Evolutionary conservation across 2,329 filamentous ascomycete species (phyloP).

Genomic region (Microsporum canis): DNA sequence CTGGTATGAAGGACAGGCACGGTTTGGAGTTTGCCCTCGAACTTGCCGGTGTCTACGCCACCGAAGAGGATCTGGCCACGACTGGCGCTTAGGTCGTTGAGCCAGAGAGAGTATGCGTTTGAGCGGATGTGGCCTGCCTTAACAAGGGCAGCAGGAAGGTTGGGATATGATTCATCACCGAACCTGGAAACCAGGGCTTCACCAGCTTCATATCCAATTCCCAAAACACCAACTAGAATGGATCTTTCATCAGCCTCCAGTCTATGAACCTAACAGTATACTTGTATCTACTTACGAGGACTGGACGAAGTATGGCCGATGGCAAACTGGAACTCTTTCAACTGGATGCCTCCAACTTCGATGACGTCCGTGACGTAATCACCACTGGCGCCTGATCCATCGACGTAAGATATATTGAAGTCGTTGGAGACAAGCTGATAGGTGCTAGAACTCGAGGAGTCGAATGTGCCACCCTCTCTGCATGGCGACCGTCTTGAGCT

Average conservation of each 20-base stretch:
- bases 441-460: constrained; percentile 60
- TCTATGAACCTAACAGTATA: not conserved
- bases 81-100: constrained; percentile 57
- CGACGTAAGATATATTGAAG: constrained; percentile 83
- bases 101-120: constrained; percentile 62
- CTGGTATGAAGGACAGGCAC: constrained; percentile 51
- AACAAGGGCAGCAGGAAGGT: constrained; percentile 56
- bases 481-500: constrained; percentile 42
- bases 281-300: constrained; percentile 3
- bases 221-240: constrained; percentile 59
- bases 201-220: constrained; percentile 70
- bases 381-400: constrained; percentile 63
- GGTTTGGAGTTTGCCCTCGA: constrained; percentile 50
- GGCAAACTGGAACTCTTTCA: constrained; percentile 48
- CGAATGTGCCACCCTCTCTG: constrained; percentile 53
- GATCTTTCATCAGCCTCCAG: constrained; percentile 3
- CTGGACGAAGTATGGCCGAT: constrained; percentile 47
- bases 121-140: constrained; percentile 50
- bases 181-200: constrained; percentile 58
- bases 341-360: constrained; percentile 38
- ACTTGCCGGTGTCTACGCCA: constrained; percentile 59
- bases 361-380: constrained; percentile 72
- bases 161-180: constrained; percentile 48
- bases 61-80: constrained; percentile 63
- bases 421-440: constrained; percentile 60